Evolutionary conservation across 2,329 filamentous ascomycete genomes (phyloP).

Genomic region (Diaporthe vexans): DNA sequence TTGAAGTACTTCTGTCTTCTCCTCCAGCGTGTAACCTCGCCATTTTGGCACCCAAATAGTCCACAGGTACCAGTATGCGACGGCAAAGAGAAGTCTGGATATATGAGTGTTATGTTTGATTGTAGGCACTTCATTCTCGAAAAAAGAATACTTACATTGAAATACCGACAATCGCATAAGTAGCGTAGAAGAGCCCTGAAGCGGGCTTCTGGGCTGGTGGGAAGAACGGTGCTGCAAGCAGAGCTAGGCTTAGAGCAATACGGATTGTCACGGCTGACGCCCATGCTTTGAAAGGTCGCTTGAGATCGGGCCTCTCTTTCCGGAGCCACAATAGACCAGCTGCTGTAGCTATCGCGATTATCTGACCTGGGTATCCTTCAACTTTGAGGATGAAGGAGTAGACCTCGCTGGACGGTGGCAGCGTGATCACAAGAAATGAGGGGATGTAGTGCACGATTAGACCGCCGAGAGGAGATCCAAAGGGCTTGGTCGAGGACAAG

Average conservation of each 20-base stretch:
- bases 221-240: slow-evolving; percentile 14
- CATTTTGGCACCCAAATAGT: slow-evolving; percentile 2
- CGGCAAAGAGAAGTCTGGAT: not conserved
- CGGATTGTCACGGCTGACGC: not conserved
- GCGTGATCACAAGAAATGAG: slow-evolving; percentile 74
- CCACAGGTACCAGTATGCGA: slow-evolving; percentile 9
- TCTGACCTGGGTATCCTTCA: slow-evolving; percentile 63
- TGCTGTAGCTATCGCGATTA: slow-evolving; percentile 66
- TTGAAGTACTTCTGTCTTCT: not conserved
- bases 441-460: slow-evolving; percentile 78
- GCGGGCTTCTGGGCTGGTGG: slow-evolving; percentile 8
- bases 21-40: not conserved
- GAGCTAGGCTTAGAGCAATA: not conserved
- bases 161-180: not conserved
- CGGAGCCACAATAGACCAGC: slow-evolving; percentile 73
- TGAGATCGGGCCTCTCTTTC: slow-evolving; percentile 61
- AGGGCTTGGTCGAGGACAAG: slow-evolving; percentile 76
- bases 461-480: slow-evolving; percentile 76
- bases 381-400: slow-evolving; percentile 82
- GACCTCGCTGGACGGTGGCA: slow-evolving; percentile 75
- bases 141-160: not conserved
- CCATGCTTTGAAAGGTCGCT: slow-evolving; percentile 71
- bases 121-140: too few relatives aligned
- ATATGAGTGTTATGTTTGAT: not conserved
- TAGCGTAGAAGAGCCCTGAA: slow-evolving; percentile 2